Evolutionary conservation across 2,329 filamentous ascomycete genomes (phyloP), one percentile per base, ranked within the genome.

Genomic region (Xylaria sp.): DNA sequence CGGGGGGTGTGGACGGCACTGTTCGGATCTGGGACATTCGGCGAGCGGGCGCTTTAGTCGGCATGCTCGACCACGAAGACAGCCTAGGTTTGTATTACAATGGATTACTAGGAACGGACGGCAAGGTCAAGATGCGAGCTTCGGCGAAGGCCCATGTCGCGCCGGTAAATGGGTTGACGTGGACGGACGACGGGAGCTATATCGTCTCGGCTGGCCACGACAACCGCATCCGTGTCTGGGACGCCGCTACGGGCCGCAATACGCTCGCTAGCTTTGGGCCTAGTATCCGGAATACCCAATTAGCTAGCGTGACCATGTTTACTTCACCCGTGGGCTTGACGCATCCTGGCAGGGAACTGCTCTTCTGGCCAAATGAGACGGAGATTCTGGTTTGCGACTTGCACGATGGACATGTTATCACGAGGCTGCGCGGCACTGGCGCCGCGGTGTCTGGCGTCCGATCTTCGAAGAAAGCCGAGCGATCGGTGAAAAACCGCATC

Each of bases 201-300:
- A 84, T 98, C 19, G 85, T 98, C 12, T 93, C 92, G 0, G 87
- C 92, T 1, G 94, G 94, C 0, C 92, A 97, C 66, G 96, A 98
- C 78, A 86, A 92, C 57, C 88, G 91, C 8, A 90, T 98, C 70
- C 88, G 94, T 4, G 92, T 98, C 1, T 98, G 95, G 95, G 88
- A 97, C 77, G 88, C 92, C 1, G 85, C 85, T 0, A 93, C 89
- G 0, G 93, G 94, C 1, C 91, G 91, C 19, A 98, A 98, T 78
- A 97, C 93, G 0, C 87, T 98, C 5, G 92, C 92, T 0, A 94
- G 91, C 78, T 98, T 98, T 76, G 94, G 94, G 0, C 92, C 94
- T 0, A 85, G 90, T 32, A 85, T 98, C 48, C 91, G 90, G 55
- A 98, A 98, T 78, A 85, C 82, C 72, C 89, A 86, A 73, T 82